These are phyloP conservation scores for Trichoderma koningii DNA, from an alignment of 2,329 filamentous ascomycete species.

Conservation along the genomic window DNA sequence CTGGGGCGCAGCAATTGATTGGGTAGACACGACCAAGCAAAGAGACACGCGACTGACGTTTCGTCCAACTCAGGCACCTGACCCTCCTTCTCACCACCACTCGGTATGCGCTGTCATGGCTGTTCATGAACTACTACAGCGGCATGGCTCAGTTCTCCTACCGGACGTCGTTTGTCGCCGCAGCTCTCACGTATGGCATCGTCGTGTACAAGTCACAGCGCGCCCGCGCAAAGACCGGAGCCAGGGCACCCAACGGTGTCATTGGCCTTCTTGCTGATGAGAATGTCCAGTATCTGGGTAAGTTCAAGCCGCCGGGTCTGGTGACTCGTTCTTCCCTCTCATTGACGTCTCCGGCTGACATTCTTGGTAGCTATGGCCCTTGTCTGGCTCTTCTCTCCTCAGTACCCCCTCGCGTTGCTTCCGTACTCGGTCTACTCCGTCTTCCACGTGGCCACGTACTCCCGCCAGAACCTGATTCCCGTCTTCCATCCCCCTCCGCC, in stretches of 20 bases:
- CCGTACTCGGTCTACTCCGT: constrained; percentile 96
- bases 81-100: constrained; percentile 79
- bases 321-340: too few relatives aligned
- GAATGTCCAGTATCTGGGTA: constrained; percentile 97
- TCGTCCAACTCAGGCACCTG: constrained; percentile 65
- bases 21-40: background rate
- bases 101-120: constrained; percentile 82
- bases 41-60: constrained; percentile 3
- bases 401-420: constrained; percentile 86
- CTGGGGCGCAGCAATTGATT: background rate
- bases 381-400: constrained; percentile 89
- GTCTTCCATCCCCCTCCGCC: constrained; percentile 71
- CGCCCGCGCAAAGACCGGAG: constrained; percentile 75
- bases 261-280: constrained; percentile 78
- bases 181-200: constrained; percentile 91
- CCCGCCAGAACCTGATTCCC: constrained; percentile 88
- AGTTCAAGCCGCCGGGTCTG: constrained; percentile 38
- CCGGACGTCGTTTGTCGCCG: constrained; percentile 85
- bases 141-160: constrained; percentile 80
- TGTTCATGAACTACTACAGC: constrained; percentile 84
- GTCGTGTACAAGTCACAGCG: constrained; percentile 98
- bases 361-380: constrained; percentile 75
- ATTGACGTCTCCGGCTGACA: background rate
- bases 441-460: constrained; percentile 98
- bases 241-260: constrained; percentile 59